phyloP scores from a whole-genome alignment of 306 rosid species.

The Glycine soja region DNA sequence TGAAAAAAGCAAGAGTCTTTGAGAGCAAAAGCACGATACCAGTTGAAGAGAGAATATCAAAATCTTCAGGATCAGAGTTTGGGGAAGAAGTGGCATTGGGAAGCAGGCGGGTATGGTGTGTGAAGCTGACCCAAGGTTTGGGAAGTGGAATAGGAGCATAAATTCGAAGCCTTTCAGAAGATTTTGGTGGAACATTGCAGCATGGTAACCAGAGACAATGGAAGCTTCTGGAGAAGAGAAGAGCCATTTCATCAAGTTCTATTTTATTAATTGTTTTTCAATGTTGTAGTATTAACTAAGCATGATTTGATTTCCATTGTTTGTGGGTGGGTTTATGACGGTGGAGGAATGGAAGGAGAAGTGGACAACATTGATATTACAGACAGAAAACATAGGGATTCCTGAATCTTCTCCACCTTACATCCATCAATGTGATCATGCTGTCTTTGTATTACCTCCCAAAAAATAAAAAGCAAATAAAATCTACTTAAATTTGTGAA shows the following conservation, averaged over 20 bases:
- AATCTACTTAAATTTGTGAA: not conserved
- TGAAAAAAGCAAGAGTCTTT: slow-evolving; percentile 23
- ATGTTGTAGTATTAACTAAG: not conserved
- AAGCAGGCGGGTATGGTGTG: slow-evolving; percentile 33
- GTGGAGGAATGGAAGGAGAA: not conserved
- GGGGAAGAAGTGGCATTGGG: slow-evolving; percentile 50
- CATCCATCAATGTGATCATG: not conserved
- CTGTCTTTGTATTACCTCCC: not conserved
- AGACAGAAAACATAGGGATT: not conserved
- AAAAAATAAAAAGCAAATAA: not conserved
- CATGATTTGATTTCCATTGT: not conserved
- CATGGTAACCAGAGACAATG: slow-evolving; percentile 43
- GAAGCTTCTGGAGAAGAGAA: slow-evolving; percentile 50
- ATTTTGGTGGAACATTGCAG: slow-evolving; percentile 36
- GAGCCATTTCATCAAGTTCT: slow-evolving; percentile 45
- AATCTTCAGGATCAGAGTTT: slow-evolving; percentile 50
- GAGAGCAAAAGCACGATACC: slow-evolving; percentile 51
- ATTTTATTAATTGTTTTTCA: not conserved
- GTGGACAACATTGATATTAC: slow-evolving; percentile 2
- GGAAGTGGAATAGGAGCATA: slow-evolving; percentile 44
- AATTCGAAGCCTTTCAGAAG: slow-evolving; percentile 38
- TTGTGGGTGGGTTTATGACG: not conserved
- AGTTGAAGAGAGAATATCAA: slow-evolving; percentile 53
- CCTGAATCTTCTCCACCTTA: slow-evolving; percentile 11
- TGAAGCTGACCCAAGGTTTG: slow-evolving; percentile 38